These are phyloP conservation scores for Exsudoporus floridanus DNA, from an alignment of 1,284 basidiomycete species.

Conservation along the genomic window DNA sequence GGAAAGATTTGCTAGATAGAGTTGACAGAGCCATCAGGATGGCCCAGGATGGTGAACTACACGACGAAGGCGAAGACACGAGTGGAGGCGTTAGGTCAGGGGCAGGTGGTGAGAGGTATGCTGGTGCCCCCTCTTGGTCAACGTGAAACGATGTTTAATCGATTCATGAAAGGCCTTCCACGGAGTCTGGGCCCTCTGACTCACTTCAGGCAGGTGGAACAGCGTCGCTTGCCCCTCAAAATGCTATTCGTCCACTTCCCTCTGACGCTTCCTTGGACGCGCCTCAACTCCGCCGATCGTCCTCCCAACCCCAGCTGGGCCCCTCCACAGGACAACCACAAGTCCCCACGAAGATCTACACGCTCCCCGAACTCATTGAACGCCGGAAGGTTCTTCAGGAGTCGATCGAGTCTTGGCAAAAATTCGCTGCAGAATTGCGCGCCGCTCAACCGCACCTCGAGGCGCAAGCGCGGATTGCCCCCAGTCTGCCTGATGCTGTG, in stretches of 20 bases:
- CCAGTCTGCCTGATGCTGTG: neutral
- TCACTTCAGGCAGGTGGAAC: slow-evolving; percentile 4
- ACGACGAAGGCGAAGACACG: slow-evolving; percentile 3
- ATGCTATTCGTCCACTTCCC: neutral
- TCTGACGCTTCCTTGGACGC: slow-evolving; percentile 14
- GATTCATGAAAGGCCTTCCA: slow-evolving; percentile 18
- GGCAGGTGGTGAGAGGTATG: slow-evolving; percentile 16
- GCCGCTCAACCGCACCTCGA: slow-evolving; percentile 19
- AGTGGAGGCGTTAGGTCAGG: neutral
- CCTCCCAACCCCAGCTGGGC: slow-evolving; percentile 32
- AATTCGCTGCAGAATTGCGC: slow-evolving; percentile 22
- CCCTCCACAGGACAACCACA: slow-evolving; percentile 21
- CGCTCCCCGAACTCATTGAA: slow-evolving; percentile 30
- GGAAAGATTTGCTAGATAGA: slow-evolving; percentile 34
- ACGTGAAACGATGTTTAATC: slow-evolving; percentile 9
- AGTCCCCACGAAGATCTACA: slow-evolving; percentile 24
- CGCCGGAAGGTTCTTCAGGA: slow-evolving; percentile 30
- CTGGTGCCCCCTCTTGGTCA: neutral
- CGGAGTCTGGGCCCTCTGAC: slow-evolving; percentile 1
- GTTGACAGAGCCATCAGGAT: slow-evolving; percentile 33
- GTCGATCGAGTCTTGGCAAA: slow-evolving; percentile 30
- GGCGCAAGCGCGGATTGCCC: slow-evolving; percentile 1
- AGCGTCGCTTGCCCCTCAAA: neutral
- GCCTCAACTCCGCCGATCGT: slow-evolving; percentile 32
- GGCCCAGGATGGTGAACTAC: slow-evolving; percentile 25